phyloP scores from a whole-genome alignment of 257 asterid species.

The Cynanchum wilfordii region DNA sequence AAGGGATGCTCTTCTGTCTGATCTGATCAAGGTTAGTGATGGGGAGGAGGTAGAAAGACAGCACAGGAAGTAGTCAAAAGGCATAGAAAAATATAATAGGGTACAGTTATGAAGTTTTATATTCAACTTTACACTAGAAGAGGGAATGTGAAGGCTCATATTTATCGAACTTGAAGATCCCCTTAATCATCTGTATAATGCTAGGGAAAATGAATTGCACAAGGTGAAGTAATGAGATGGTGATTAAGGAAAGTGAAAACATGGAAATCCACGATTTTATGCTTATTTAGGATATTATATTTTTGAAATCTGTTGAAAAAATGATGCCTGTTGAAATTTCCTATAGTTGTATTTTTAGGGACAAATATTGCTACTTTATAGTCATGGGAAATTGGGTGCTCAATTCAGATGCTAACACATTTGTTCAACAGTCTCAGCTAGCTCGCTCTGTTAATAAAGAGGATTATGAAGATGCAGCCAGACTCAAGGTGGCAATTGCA shows the following conservation, averaged over 20 bases:
- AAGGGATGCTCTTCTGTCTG: neutral
- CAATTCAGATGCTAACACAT: neutral
- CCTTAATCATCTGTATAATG: neutral
- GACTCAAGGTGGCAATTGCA: constrained; percentile 91
- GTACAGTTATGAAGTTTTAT: neutral
- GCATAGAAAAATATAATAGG: neutral
- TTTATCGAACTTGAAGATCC: neutral
- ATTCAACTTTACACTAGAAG: neutral
- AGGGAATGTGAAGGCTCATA: neutral
- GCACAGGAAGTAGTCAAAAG: neutral
- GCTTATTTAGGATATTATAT: neutral
- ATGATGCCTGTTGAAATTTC: neutral
- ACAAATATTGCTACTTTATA: neutral
- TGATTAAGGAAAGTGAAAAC: neutral
- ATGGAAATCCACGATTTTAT: neutral
- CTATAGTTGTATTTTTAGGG: neutral
- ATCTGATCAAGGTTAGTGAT: neutral
- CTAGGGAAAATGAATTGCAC: neutral
- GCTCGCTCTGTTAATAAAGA: constrained; percentile 59
- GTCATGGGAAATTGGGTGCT: neutral
- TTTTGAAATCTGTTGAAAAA: neutral
- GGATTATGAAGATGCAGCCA: constrained; percentile 89
- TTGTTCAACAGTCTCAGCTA: constrained; percentile 61
- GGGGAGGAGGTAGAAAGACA: neutral
- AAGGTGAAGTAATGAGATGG: neutral